Conservation (phyloP, 805 yeast species). For the Candida railenensis region DNA sequence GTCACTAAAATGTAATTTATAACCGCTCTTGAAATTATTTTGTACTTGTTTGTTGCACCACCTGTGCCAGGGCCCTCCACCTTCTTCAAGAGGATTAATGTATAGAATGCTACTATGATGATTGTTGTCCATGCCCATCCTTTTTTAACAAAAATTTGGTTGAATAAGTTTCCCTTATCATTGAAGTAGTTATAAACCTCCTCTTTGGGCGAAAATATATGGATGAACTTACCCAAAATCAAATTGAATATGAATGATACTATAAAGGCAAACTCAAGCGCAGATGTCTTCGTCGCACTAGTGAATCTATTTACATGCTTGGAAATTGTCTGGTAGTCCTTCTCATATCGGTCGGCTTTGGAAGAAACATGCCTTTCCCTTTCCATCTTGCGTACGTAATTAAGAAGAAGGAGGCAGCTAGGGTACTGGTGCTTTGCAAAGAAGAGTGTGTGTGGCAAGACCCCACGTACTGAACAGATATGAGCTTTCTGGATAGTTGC, state of each 20-base stretch:
- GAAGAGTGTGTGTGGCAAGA: no score
- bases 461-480: no score
- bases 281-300: conserved; percentile 11
- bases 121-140: conserved; percentile 91
- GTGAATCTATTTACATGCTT: conserved; percentile 1
- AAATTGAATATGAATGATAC: conserved; percentile 41
- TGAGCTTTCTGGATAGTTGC: no score
- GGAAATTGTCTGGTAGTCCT: not conserved
- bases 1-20: conserved; percentile 57
- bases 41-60: not conserved
- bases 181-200: conserved; percentile 50
- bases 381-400: not conserved
- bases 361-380: not conserved
- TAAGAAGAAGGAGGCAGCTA: not conserved
- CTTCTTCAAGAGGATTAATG: conserved; percentile 9
- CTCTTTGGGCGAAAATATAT: conserved; percentile 42
- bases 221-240: conserved; percentile 51
- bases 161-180: conserved; percentile 68
- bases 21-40: conserved; percentile 17
- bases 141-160: conserved; percentile 72
- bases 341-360: conserved; percentile 2
- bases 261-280: conserved; percentile 26
- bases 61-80: not conserved
- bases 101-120: conserved; percentile 26
- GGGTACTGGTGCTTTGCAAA: no score